Base-by-base conservation (phyloP, 169 alveolate species). In the Plasmodium adleri region DNA sequence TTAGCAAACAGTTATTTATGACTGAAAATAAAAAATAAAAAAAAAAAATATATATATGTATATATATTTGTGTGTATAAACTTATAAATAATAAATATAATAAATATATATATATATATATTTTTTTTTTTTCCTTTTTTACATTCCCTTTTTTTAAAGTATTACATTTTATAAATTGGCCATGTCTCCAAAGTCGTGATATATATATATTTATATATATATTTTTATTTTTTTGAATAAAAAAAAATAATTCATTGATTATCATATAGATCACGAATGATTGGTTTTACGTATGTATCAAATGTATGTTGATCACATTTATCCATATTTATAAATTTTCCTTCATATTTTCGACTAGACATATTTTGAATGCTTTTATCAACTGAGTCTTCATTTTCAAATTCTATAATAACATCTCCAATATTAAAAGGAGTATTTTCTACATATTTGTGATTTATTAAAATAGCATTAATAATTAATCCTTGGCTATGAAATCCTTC, bases 401-500 rank as follows among this genome's bases (percentile, higher is more conserved):
- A 94, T 68, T 94, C 95, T 1, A 94, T 88, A 0, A 94, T 43
- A 28, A 94, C 92, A 50, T 94, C 96, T n/a, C 96, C 96, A 17
- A 88, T 72, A 56, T 58, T 83, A 32, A 94, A 73, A 13, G 88
- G 90, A n/a, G 94, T 91, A 12, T 62, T 54, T 12, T 94, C 92
- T 60, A 68, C 90, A 93, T 94, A 94, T 50, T 92, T 63, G 3
- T 92, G 91, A 0, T 91, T 76, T 24, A 94, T 83, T 12, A 92
- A 90, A 58, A 93, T 83, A 13, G 94, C 91, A 10, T 80, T 73
- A 12, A 86, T 89, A 22, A 92, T 90, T 56, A 92, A 92, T 4
- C 96, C 96, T 58, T 94, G 95, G 24, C 74, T 89, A 22, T 90
- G 94, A 66, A 94, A 94, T 1, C 93, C 96, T 80, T 94, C 95